phyloP scores from a whole-genome alignment of 192 early-diverging fungal genomes.

The Piromyces finnis region DNA sequence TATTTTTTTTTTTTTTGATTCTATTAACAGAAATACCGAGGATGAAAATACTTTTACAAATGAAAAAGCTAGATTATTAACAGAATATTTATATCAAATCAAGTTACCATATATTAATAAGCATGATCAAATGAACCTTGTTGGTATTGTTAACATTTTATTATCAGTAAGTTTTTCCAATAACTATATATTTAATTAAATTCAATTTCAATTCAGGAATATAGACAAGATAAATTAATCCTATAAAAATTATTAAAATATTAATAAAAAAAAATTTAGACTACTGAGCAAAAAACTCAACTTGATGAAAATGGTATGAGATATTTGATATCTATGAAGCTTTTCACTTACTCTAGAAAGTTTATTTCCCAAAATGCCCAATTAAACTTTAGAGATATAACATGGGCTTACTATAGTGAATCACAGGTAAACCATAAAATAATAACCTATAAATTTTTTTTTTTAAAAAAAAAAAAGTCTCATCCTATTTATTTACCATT shows the following conservation, averaged over 20 bases:
- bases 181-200: too few species aligned
- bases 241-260: too few species aligned
- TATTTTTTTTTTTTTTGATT: neutral
- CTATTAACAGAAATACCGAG: conserved; percentile 2
- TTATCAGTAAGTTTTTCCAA: neutral
- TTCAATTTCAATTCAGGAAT: too few species aligned
- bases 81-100: conserved; percentile 29
- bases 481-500: too few species aligned
- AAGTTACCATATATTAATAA: conserved; percentile 41
- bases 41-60: conserved; percentile 13
- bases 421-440: conserved; percentile 83
- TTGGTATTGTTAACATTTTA: conserved; percentile 46
- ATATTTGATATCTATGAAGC: conserved; percentile 52
- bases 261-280: conserved; percentile 8
- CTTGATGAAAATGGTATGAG: conserved; percentile 75
- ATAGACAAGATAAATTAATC: too few species aligned
- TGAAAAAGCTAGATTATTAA: conserved; percentile 21
- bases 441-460: too few species aligned
- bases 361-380: neutral
- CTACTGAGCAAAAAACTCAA: conserved; percentile 47
- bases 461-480: too few species aligned
- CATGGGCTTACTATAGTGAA: conserved; percentile 75
- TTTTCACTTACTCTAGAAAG: conserved; percentile 32
- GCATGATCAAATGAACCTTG: conserved; percentile 56
- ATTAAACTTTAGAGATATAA: conserved; percentile 34